Percentiles rank a stretch among this genome's conserved stretches.
phyloP scores from a whole-genome alignment of 345 rosid species.

The Firmiana major region DNA sequence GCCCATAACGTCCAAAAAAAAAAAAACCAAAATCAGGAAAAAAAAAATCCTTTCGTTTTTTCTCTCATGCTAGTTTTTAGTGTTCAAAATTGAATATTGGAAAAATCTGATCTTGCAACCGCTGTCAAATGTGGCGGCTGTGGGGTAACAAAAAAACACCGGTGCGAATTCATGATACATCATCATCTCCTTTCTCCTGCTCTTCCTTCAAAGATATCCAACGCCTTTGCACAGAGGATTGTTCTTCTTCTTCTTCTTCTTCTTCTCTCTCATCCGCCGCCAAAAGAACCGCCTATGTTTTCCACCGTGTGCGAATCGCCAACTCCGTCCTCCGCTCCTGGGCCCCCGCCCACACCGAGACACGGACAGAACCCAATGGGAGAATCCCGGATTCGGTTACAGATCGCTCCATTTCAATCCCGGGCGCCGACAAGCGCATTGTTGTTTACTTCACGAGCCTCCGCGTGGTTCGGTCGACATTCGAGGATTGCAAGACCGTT shows the following conservation, averaged over 20 bases:
- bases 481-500: constrained; percentile 64
- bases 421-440: constrained; percentile 52
- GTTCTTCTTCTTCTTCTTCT: constrained; percentile 3
- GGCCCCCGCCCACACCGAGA: constrained; percentile 26
- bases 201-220: constrained; percentile 75
- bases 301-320: constrained; percentile 58
- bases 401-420: constrained; percentile 31
- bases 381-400: neutral
- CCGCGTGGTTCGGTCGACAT: constrained; percentile 73
- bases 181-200: constrained; percentile 36
- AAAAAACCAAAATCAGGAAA: too few relatives aligned
- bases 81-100: neutral
- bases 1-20: neutral
- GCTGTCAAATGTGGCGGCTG: constrained; percentile 81
- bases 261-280: constrained; percentile 13
- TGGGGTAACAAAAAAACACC: constrained; percentile 51
- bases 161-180: constrained; percentile 38
- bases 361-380: constrained; percentile 10
- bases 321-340: constrained; percentile 47
- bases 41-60: neutral
- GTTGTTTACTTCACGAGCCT: constrained; percentile 84
- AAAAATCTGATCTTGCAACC: constrained; percentile 1
- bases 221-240: constrained; percentile 43
- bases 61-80: neutral
- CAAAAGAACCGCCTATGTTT: constrained; percentile 34